Percentiles rank a stretch among this genome's conserved stretches.
phyloP scores from a whole-genome alignment of 257 asterid genomes.

The Eucommia ulmoides region DNA sequence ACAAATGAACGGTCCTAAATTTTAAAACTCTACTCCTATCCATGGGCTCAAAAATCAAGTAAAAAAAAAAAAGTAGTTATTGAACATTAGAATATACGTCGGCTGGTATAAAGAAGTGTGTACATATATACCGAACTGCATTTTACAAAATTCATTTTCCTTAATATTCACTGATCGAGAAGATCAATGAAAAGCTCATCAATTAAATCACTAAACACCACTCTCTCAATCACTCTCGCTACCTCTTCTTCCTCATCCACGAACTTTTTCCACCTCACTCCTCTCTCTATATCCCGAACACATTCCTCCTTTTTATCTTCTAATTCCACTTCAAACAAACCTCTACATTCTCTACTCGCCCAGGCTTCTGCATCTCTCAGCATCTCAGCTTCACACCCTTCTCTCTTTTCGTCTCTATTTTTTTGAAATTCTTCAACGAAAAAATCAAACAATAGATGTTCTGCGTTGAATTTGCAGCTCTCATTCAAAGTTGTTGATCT shows the following conservation, averaged over 20 bases:
- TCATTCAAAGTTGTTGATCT: neutral
- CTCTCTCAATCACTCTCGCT: too few relatives aligned
- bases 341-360: conserved; percentile 29
- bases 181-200: too few relatives aligned
- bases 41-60: too few relatives aligned
- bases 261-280: conserved; percentile 36
- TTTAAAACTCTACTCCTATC: too few relatives aligned
- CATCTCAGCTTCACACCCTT: conserved; percentile 16
- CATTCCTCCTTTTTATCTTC: conserved; percentile 28
- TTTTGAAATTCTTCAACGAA: conserved; percentile 31
- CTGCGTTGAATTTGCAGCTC: neutral
- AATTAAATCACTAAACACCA: too few relatives aligned
- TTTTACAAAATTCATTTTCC: too few relatives aligned
- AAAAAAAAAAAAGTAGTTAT: too few relatives aligned
- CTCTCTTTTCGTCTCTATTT: conserved; percentile 2
- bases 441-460: conserved; percentile 33
- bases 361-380: conserved; percentile 27
- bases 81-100: too few relatives aligned
- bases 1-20: too few relatives aligned
- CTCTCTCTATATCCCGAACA: conserved; percentile 52
- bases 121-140: too few relatives aligned
- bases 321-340: conserved; percentile 38
- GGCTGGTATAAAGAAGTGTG: too few relatives aligned
- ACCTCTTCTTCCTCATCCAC: conserved; percentile 38
- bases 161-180: too few relatives aligned